Percentiles rank a stretch among this genome's conserved stretches.
These are phyloP conservation scores for Phaeosphaeriaceae sp. DNA, from an alignment of 2,329 filamentous ascomycete genomes.

Conservation along the genomic window DNA sequence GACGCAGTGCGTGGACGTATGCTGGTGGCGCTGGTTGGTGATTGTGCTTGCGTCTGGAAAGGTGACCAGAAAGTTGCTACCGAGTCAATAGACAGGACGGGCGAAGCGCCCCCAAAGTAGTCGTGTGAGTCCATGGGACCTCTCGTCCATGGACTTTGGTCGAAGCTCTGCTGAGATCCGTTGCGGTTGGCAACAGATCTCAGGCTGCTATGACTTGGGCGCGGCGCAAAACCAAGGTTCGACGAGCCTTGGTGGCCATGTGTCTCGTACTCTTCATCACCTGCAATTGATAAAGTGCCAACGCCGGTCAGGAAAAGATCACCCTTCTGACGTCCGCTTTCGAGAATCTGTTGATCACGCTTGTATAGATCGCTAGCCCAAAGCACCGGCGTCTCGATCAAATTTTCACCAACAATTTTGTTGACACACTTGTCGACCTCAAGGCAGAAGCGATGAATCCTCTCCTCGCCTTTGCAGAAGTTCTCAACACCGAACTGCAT, in stretches of 20 bases:
- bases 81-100: slow-evolving; percentile 76
- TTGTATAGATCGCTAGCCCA: slow-evolving; percentile 92
- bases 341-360: slow-evolving; percentile 72
- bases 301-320: slow-evolving; percentile 57
- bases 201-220: slow-evolving; percentile 65
- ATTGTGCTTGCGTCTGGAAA: slow-evolving; percentile 73
- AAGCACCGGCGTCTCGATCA: slow-evolving; percentile 83
- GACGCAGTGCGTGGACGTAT: slow-evolving; percentile 70
- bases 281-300: slow-evolving; percentile 57
- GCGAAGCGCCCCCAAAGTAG: slow-evolving; percentile 73
- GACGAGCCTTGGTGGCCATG: slow-evolving; percentile 47
- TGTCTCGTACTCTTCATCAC: slow-evolving; percentile 56
- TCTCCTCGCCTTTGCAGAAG: slow-evolving; percentile 92
- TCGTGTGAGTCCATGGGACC: slow-evolving; percentile 76
- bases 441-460: slow-evolving; percentile 91
- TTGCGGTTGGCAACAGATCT: slow-evolving; percentile 69
- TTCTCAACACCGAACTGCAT: slow-evolving; percentile 84
- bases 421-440: slow-evolving; percentile 88
- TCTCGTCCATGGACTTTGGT: slow-evolving; percentile 70
- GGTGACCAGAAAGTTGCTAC: slow-evolving; percentile 89
- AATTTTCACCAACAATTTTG: slow-evolving; percentile 83
- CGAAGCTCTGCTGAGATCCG: slow-evolving; percentile 73
- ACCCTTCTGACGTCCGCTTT: slow-evolving; percentile 59
- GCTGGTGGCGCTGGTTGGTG: slow-evolving; percentile 69
- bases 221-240: slow-evolving; percentile 56